A percentile compares a stretch with the other conserved stretches of the same genome.
These are phyloP conservation scores for Aspergillus incahuasiensis DNA, from an alignment of 495 filamentous ascomycete species.

Conservation along the genomic window DNA sequence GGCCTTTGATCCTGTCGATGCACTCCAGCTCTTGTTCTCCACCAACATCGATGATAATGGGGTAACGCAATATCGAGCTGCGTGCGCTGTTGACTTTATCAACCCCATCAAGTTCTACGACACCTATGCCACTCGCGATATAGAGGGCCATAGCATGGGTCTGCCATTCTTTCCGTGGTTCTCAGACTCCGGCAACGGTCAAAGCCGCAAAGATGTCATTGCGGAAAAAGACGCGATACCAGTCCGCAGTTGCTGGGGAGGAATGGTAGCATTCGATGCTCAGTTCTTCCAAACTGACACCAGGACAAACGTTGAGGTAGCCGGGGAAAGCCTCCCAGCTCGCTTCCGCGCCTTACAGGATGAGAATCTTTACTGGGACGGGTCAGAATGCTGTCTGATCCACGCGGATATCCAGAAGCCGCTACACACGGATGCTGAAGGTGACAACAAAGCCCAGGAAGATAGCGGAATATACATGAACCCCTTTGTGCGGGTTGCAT, in stretches of 20 bases:
- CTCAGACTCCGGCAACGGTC: slow-evolving; percentile 46
- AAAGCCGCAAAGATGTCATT: slow-evolving; percentile 57
- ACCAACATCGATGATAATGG: slow-evolving; percentile 59
- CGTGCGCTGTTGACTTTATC: slow-evolving; percentile 73
- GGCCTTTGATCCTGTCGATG: slow-evolving; percentile 65
- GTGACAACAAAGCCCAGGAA: slow-evolving; percentile 21
- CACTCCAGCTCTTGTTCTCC: slow-evolving; percentile 66
- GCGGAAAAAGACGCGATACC: slow-evolving; percentile 60
- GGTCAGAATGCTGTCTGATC: slow-evolving; percentile 74
- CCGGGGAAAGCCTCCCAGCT: slow-evolving; percentile 35
- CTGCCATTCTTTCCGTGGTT: slow-evolving; percentile 75
- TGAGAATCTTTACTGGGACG: slow-evolving; percentile 63
- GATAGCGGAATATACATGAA: slow-evolving; percentile 64
- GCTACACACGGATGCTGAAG: slow-evolving; percentile 7
- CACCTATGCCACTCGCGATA: slow-evolving; percentile 70
- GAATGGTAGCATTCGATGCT: slow-evolving; percentile 74
- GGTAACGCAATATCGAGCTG: slow-evolving; percentile 59
- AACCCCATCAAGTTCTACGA: slow-evolving; percentile 77
- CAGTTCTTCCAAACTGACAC: slow-evolving; percentile 46
- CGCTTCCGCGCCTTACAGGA: slow-evolving; percentile 57
- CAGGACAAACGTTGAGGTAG: neutral
- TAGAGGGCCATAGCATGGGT: slow-evolving; percentile 64
- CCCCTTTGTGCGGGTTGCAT: slow-evolving; percentile 63
- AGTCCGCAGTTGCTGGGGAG: slow-evolving; percentile 76
- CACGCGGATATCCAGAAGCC: slow-evolving; percentile 59